Base-by-base conservation (phyloP, 805 yeast genomes). In the Cyberlindnera amylophila region DNA sequence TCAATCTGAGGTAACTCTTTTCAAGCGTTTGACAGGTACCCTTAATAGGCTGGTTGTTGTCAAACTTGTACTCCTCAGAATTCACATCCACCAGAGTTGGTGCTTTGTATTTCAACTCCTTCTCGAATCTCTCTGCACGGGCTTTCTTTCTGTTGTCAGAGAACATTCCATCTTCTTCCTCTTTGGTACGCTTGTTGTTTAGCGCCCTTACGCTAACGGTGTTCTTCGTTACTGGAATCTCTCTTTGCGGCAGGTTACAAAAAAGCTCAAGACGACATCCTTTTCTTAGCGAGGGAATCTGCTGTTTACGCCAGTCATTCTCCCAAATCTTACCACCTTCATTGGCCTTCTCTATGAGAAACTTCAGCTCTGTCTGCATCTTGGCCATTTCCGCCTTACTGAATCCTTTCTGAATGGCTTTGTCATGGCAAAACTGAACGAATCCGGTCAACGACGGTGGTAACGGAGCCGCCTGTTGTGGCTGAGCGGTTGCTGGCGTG, bases 1-100 rank as follows among this genome's bases (percentile, higher is more conserved):
- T 93, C 46, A 93, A 66, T 46, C 98, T 72, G 18, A 88, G 65
- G 58, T 89, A 91, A 34, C 77, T 69, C 61, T 91, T 93, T 52
- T 89, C 96, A 18, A 91, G 59, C 2, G 58, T 68, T 39, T 71
- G 71, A 54, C 84, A 74, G 1, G 76, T 71, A 0, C 99, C 99
- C 10, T 83, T 69, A 4, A 80, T 56, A 16, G 66, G 65, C 32
- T 60, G 58, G 38, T 63, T 54, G 39, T 61, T 59, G 42, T 64
- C 66, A 38, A 51, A 58, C 32, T 51, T 54, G 37, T 54, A 62
- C 15, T 61, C 61, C 59, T 52, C 61, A 50, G 16, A 54, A 43
- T 44, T 58, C 46, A 12, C 53, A 36, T 58, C 51, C 31, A 57
- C 59, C 8, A 49, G 54, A 13, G 47, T 17, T 4, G 53, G 43